Base-by-base conservation (phyloP, 257 asterid genomes). In the Solanum chiquidenum region DNA sequence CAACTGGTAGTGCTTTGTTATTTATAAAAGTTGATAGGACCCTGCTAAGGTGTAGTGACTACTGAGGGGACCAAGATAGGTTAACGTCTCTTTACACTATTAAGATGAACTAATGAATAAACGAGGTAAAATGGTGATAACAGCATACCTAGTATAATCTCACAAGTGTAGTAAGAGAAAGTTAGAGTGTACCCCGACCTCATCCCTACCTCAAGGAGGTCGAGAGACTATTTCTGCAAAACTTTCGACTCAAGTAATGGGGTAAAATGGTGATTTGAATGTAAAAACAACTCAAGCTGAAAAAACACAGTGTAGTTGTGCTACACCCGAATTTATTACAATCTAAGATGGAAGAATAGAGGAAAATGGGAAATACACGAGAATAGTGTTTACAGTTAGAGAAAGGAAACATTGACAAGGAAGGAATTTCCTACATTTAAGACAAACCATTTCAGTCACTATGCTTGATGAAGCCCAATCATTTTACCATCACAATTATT, bases 401-500 rank as follows among this genome's bases (percentile, higher is more conserved):
- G 84, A 77, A n/a, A 13, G 1, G 12, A 25, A 42, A 42, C 84
- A 77, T n/a, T 42, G 14, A 42, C 84, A 77, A 42, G 49, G 21
- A 6, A 42, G 62, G 7, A 42, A n/a, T 27, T n/a, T 77, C 62
- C 64, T 77, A 77, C 84, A 25, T 77, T 25, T 14, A 42, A 42
- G 62, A 77, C 9, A 9, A 77, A 25, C 34, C 84, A 77, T 42
- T 77, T 77, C 84, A 77, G 64, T 42, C 27, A 77, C 62, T 42
- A 42, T 42, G 64, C n/a, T 4, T 77, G 84, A 77, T 3, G 64
- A 77, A 42, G 37, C 64, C 4, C 84, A 42, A 40, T 25, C 16
- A 42, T 77, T 42, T 40, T 77, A 42, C 84, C 9, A 76, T 40
- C 64, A 77, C 25, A 77, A 88, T 89, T 90, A 64, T 87, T 89